phyloP scores from a whole-genome alignment of 2,329 filamentous ascomycete genomes.

The Fusarium torreyae region DNA sequence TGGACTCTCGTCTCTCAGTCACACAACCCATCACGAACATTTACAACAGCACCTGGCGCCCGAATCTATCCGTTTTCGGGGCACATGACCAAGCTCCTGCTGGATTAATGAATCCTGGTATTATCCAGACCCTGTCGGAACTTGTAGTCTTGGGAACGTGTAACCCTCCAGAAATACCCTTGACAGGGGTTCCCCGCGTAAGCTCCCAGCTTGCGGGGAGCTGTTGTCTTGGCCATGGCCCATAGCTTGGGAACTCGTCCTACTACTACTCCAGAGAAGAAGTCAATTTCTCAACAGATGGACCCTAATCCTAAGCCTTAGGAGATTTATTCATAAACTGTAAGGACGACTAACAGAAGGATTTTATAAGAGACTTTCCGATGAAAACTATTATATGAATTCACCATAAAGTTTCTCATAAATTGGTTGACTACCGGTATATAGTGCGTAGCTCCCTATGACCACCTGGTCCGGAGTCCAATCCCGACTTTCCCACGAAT shows the following conservation, averaged over 20 bases:
- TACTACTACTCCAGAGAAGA: no score
- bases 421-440: no score
- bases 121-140: constrained; percentile 11
- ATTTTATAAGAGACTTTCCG: no score
- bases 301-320: not conserved
- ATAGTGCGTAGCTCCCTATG: not conserved
- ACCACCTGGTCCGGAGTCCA: constrained; percentile 5
- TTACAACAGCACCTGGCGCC: constrained; percentile 2
- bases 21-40: constrained; percentile 9
- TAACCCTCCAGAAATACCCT: constrained; percentile 14
- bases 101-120: constrained; percentile 17
- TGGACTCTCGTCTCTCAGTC: constrained; percentile 10
- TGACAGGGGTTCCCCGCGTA: constrained; percentile 24
- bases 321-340: no score
- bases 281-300: no score
- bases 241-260: not conserved
- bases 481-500: constrained; percentile 22
- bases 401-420: no score
- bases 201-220: constrained; percentile 1
- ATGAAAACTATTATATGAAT: no score
- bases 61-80: constrained; percentile 35
- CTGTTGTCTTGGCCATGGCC: not conserved
- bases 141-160: constrained; percentile 19
- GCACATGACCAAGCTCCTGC: constrained; percentile 31
- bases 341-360: no score